phyloP scores from a whole-genome alignment of 805 yeast genomes.

The Kurtzmaniella cleridarum region DNA sequence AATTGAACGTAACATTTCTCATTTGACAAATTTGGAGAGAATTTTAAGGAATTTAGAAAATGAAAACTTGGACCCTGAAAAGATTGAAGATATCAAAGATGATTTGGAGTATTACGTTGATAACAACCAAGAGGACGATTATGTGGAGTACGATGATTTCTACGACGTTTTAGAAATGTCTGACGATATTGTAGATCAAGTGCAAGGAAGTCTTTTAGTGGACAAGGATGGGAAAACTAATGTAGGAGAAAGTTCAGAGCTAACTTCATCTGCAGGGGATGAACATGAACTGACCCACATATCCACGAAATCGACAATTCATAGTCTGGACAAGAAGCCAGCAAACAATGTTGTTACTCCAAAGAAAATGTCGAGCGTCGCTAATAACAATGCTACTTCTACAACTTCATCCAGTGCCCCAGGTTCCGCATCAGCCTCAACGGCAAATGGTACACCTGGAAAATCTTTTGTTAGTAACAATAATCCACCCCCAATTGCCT shows the following conservation, averaged over 20 bases:
- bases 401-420: too few relatives aligned
- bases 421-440: slow-evolving; percentile 8
- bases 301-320: slow-evolving; percentile 4
- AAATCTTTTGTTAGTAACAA: background rate
- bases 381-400: too few relatives aligned
- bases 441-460: slow-evolving; percentile 6
- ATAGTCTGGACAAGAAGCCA: slow-evolving; percentile 6
- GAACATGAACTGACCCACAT: slow-evolving; percentile 6
- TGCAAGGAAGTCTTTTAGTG: slow-evolving; percentile 14
- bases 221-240: slow-evolving; percentile 20
- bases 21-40: slow-evolving; percentile 70
- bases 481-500: slow-evolving; percentile 3
- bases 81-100: slow-evolving; percentile 71
- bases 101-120: slow-evolving; percentile 93
- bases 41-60: slow-evolving; percentile 73
- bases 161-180: slow-evolving; percentile 81
- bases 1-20: slow-evolving; percentile 73
- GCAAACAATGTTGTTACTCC: too few relatives aligned
- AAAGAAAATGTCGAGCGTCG: too few relatives aligned
- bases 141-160: slow-evolving; percentile 87
- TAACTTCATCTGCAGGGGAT: slow-evolving; percentile 13
- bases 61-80: slow-evolving; percentile 73
- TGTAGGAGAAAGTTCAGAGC: slow-evolving; percentile 20
- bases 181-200: slow-evolving; percentile 30
- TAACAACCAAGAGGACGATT: slow-evolving; percentile 87